Evolutionary conservation across 345 rosid species (phyloP), one percentile per base, ranked within the genome.

Genomic region (Iberis pinnata): DNA sequence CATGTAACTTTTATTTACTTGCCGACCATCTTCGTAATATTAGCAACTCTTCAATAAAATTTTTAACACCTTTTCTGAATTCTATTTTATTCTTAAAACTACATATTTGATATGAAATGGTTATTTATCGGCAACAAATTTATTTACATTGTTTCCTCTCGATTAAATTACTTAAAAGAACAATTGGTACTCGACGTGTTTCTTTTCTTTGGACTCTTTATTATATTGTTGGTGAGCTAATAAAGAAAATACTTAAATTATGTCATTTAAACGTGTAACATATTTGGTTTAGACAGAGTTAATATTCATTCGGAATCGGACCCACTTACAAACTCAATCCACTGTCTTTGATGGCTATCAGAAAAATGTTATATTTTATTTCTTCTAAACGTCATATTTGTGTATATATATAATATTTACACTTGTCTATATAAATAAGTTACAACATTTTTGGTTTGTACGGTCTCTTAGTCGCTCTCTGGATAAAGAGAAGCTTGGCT

Each of bases 21-120:
- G 44, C 55, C 60, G 60, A 66, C 55, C 65, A 58, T 9, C 37
- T 44, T 29, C 70, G 60, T 45, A 44, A 58, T 37, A 58, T 37
- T 51, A 47, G 70, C 25, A 22, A 22, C 25, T 2, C 25, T 22
- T 6, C 25, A n/a, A n/a, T n/a, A n/a, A n/a, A 26, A 4, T 8
- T 26, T 26, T 26, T n/a, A 50, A 24, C 52, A 41, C 22, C 38
- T 31, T 61, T 44, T 36, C 53, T 63, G 17, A 15, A 42, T n/a
- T n/a, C n/a, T n/a, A n/a, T n/a, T n/a, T n/a, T n/a, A n/a, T n/a
- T n/a, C n/a, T n/a, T n/a, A n/a, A n/a, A n/a, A n/a, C n/a, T n/a
- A n/a, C n/a, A n/a, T n/a, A n/a, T n/a, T n/a, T n/a, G n/a, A n/a
- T 20, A 5, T 41, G 18, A 16, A 24, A 12, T 42, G 26, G 18